phyloP scores from a whole-genome alignment of 768 basidiomycete species.

The Rubroboletus satanas region DNA sequence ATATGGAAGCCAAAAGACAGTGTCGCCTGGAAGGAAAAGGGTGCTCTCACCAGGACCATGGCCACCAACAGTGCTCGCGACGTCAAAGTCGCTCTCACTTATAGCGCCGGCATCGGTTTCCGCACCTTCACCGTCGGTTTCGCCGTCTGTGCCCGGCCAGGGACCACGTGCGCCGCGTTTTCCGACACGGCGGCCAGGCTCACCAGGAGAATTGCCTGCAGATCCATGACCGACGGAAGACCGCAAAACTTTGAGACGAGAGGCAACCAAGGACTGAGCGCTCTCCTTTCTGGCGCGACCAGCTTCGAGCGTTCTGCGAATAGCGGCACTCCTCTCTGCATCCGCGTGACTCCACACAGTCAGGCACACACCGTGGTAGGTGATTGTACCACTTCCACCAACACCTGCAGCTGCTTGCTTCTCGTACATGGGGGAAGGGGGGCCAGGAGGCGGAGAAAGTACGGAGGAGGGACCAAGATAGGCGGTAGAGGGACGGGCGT shows the following conservation, averaged over 20 bases:
- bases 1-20: conserved; percentile 94
- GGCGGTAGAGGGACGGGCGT: conserved; percentile 70
- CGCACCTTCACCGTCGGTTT: conserved; percentile 74
- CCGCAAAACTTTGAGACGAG: conserved; percentile 63
- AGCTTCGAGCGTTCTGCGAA: conserved; percentile 77
- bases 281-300: conserved; percentile 77
- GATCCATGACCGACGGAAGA: conserved; percentile 46
- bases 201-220: conserved; percentile 39
- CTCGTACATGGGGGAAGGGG: conserved; percentile 30
- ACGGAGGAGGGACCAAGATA: conserved; percentile 77
- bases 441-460: conserved; percentile 37
- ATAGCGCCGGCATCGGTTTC: conserved; percentile 67
- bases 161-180: conserved; percentile 62
- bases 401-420: conserved; percentile 35
- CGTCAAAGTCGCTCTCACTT: conserved; percentile 85
- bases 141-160: conserved; percentile 63
- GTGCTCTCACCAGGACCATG: conserved; percentile 87
- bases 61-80: conserved; percentile 67
- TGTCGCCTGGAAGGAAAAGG: conserved; percentile 81
- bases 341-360: conserved; percentile 97
- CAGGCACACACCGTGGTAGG: conserved; percentile 88
- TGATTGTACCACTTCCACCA: conserved; percentile 40
- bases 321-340: conserved; percentile 77
- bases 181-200: conserved; percentile 57
- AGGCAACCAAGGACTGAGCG: conserved; percentile 65